Percentiles rank a stretch among this genome's conserved stretches.
Evolutionary conservation across 768 basidiomycete species (phyloP).

Genomic region (Leucosporidium creatinivorum): DNA sequence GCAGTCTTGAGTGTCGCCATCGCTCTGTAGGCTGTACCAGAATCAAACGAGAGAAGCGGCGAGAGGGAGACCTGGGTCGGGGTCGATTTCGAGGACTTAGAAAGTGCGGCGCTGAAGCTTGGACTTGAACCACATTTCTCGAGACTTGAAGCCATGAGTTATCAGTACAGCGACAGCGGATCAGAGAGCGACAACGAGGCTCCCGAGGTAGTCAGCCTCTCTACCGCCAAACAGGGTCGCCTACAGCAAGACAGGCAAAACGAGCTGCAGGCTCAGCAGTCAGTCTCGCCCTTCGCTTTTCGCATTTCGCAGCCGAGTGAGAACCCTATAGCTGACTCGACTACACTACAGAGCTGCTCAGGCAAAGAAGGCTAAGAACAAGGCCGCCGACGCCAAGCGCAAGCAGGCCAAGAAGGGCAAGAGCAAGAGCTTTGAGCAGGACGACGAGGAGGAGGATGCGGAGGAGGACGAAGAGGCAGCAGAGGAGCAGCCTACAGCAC

Average conservation of each 20-base stretch:
- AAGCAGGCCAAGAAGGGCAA: conserved; percentile 15
- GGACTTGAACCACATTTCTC: background rate
- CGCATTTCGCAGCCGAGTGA: background rate
- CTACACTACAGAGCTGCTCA: background rate
- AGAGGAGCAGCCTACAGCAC: conserved; percentile 12
- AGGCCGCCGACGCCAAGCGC: background rate
- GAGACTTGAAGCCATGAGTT: too few relatives aligned
- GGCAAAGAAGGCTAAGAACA: conserved; percentile 4
- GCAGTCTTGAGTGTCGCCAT: too few relatives aligned
- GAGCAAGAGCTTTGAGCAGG: conserved; percentile 4
- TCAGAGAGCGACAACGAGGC: conserved; percentile 22
- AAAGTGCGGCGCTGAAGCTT: background rate
- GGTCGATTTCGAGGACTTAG: background rate
- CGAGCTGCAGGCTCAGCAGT: background rate
- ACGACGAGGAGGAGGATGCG: background rate
- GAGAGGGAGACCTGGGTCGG: background rate
- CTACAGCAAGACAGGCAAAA: background rate
- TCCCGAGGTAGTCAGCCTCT: conserved; percentile 26
- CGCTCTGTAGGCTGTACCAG: background rate
- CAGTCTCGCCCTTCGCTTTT: background rate
- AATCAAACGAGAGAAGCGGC: background rate
- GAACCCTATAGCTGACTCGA: background rate
- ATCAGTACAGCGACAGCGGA: background rate
- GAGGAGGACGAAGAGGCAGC: background rate
- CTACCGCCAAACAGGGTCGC: conserved; percentile 9